Percentiles rank a stretch among this genome's conserved stretches.
Conservation (phyloP, 2,329 filamentous ascomycete genomes). For the Fusarium vanettenii region DNA sequence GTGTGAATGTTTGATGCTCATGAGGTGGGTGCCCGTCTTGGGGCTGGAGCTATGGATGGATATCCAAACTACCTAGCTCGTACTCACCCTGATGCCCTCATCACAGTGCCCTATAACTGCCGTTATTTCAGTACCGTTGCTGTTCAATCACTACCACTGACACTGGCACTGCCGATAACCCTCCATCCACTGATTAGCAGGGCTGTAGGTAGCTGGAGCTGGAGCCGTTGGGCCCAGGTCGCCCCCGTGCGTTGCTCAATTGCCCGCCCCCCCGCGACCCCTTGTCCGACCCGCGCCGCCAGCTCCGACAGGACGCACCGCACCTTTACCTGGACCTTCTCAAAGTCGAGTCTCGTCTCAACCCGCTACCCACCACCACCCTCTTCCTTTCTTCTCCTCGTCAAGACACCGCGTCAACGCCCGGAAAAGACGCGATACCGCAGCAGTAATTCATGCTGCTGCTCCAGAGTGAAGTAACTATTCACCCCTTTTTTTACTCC, state of each 20-base stretch:
- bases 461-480: slow-evolving; percentile 44
- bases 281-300: slow-evolving; percentile 39
- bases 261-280: slow-evolving; percentile 16
- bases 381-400: slow-evolving; percentile 36
- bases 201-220: neutral
- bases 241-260: slow-evolving; percentile 7
- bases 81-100: neutral
- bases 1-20: neutral
- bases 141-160: neutral
- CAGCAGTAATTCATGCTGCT: slow-evolving; percentile 49
- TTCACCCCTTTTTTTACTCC: neutral
- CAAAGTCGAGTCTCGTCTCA: slow-evolving; percentile 34
- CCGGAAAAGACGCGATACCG: slow-evolving; percentile 46
- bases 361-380: slow-evolving; percentile 36
- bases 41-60: neutral
- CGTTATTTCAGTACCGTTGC: neutral
- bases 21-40: neutral
- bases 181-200: neutral
- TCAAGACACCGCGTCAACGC: slow-evolving; percentile 48
- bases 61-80: neutral
- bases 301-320: slow-evolving; percentile 19
- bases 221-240: neutral
- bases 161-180: neutral
- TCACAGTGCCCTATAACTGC: neutral
- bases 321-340: neutral